Conservation (phyloP, 345 rosid genomes). For the Noccaea caerulescens region DNA sequence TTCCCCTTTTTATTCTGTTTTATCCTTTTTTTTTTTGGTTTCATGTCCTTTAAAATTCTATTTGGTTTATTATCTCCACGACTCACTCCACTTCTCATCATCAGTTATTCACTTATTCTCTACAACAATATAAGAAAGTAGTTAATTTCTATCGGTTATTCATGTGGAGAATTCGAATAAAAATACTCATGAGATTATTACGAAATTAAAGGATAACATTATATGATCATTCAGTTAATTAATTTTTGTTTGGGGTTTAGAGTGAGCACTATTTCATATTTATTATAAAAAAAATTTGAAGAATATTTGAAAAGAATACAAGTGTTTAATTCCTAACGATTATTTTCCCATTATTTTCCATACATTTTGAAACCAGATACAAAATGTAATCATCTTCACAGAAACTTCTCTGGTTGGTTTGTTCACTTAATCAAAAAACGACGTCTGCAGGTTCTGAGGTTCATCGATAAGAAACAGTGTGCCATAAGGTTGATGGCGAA, state of each 20-base stretch:
- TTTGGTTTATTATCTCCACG: neutral
- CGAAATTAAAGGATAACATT: too few species aligned
- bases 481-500: constrained; percentile 10
- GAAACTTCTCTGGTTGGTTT: neutral
- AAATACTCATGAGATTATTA: too few species aligned
- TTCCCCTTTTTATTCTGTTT: too few species aligned
- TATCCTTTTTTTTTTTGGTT: neutral
- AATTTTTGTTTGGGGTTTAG: too few species aligned
- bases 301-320: neutral
- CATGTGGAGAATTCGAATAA: too few species aligned
- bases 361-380: constrained; percentile 25
- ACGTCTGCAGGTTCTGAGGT: neutral
- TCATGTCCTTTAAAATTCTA: neutral
- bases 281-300: too few species aligned
- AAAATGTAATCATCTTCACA: constrained; percentile 11
- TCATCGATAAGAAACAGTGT: constrained; percentile 1
- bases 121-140: too few species aligned
- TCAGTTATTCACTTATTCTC: too few species aligned
- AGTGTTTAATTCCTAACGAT: constrained; percentile 1
- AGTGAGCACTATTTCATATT: too few species aligned
- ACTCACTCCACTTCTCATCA: too few species aligned
- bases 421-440: neutral
- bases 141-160: too few species aligned
- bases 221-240: too few species aligned
- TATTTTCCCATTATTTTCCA: neutral